Base-by-base conservation (phyloP, 2,329 filamentous ascomycete genomes). In the Lachnellula cervina region DNA sequence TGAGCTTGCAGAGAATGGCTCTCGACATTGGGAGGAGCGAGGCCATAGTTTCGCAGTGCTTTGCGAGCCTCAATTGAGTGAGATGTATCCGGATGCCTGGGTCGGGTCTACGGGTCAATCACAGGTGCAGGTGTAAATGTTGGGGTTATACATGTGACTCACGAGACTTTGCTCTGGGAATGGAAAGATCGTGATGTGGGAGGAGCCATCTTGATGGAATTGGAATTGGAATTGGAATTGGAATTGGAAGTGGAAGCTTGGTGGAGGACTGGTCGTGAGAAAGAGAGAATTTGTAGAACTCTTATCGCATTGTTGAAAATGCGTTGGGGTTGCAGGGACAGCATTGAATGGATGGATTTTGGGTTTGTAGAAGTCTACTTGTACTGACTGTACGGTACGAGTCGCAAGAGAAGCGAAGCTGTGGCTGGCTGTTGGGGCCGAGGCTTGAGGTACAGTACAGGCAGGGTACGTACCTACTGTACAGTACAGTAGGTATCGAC, bases 11-110 rank as follows among this genome's bases (percentile, higher is more conserved):
- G 58, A 19, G 58, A 57, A 55, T 66, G 56, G 23, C 59, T 64
- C 52, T 68, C 67, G 3, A 69, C 64, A 56, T 54, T 64, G 0
- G 66, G 66, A 45, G 67, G 66, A 17, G 59, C 54, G 25, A 69
- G 62, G 50, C 67, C 67, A 48, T 66, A 59, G 32, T 59, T 62
- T 44, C 62, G 51, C n/a, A 65, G 57, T 32, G 59, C 47, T 34
- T 59, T 64, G 54, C 66, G 56, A 19, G 60, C 47, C 32, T 65
- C 61, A 34, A 64, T 50, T 3, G 62, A 55, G 51, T 66, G 62
- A 4, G 66, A 65, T 23, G 66, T 68, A 63, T 68, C 66, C 19
- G 62, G 61, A 50, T 56, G 52, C 19, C 54, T 59, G 9, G 28
- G 2, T 59, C 0, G 28, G 2, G 2, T 4, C 9, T 32, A 32